Evolutionary conservation across 176 grass and related monocot genomes (phyloP), one percentile per base, ranked within the genome.

Genomic region (Metroxylon sagu): DNA sequence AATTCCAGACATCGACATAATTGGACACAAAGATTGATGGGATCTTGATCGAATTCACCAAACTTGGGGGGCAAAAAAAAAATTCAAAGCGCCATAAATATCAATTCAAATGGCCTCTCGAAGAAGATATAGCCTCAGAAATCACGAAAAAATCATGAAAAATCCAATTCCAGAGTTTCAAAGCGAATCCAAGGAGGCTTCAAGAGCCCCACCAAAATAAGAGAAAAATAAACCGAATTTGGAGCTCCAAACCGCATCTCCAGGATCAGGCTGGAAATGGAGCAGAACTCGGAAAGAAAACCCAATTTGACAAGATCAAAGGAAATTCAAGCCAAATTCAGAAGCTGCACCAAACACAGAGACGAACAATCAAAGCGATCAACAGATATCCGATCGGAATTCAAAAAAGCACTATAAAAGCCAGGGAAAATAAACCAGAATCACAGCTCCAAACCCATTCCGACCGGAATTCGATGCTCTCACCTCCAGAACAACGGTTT

Each of bases 21-120:
- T 51, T 19, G 26, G 15, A 5, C 4, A 16, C 15, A 18, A 52
- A 49, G 2, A 15, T 25, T 14, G 43, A 71, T 51, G 23, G 15
- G 16, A 71, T 71, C 56, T n/a, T 18, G 29, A 62, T 30, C n/a
- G 15, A 66, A n/a, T 59, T 59, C 21, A 26, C 55, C 23, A 4
- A 35, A 67, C 53, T 54, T 26, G 14, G 60, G 6, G 30, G 50
- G 30, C 21, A 28, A n/a, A 29, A 59, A 3, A 6, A n/a, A 0
- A 15, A 35, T 1, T 15, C 48, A 56, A 54, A 19, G 39, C 7
- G 15, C 0, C 14, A 2, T 18, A 55, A 0, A 4, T 14, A 26
- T 25, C 0, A 16, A 65, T 7, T 49, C 8, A 1, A 25, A 28
- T 65, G 6, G 15, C 21, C 51, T 65, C 43, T 3, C 5, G 10